phyloP scores from a whole-genome alignment of 345 rosid species.

The Boechera stricta region DNA sequence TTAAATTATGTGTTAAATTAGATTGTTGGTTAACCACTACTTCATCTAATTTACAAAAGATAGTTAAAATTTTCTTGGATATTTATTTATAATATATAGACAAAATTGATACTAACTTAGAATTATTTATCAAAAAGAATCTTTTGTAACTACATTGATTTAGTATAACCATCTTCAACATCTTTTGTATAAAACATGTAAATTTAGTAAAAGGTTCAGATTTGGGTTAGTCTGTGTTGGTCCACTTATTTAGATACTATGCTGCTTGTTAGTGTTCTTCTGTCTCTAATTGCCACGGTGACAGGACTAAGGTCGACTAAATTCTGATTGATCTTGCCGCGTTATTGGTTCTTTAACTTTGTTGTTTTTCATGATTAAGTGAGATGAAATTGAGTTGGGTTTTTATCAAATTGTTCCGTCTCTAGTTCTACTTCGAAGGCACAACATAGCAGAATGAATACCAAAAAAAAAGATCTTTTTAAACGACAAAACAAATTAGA shows the following conservation, averaged over 20 bases:
- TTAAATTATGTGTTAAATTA: not conserved
- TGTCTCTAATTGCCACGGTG: not conserved
- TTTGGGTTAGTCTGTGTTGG: not conserved
- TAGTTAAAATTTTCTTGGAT: not conserved
- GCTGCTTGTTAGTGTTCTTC: not conserved
- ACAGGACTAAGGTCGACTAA: too few species aligned
- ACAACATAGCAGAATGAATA: not conserved
- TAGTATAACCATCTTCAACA: not conserved
- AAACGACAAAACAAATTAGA: conserved; percentile 12
- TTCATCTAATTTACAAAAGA: not conserved
- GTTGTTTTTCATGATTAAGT: not conserved
- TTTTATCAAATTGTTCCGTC: not conserved
- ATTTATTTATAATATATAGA: too few species aligned
- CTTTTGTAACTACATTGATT: too few species aligned
- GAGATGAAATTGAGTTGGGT: not conserved
- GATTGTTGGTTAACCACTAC: not conserved
- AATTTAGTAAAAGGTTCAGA: not conserved
- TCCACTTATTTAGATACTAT: not conserved
- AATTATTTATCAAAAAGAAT: too few species aligned
- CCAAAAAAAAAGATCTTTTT: conserved; percentile 16
- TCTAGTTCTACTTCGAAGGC: not conserved
- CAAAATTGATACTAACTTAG: too few species aligned
- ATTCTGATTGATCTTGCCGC: too few species aligned
- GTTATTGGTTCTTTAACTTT: not conserved
- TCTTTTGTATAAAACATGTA: not conserved